Percentiles rank a stretch among this genome's conserved stretches.
These are phyloP conservation scores for Pisolithus sp. DNA, from an alignment of 768 basidiomycete genomes.

Conservation along the genomic window DNA sequence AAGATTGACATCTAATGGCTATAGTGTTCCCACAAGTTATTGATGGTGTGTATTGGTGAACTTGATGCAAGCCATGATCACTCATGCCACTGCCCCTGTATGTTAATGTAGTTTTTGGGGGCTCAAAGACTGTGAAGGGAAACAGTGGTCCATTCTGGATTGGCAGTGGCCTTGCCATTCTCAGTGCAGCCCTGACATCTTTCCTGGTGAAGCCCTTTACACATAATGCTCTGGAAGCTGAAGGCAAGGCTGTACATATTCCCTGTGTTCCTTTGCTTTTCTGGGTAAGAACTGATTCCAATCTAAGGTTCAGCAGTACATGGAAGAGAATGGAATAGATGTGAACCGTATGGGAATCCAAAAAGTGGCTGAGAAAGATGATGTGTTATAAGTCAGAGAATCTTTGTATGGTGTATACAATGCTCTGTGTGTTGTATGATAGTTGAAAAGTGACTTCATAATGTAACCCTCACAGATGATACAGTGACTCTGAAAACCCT, in stretches of 20 bases:
- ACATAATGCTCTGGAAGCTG: conserved; percentile 72
- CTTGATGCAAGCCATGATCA: too few relatives aligned
- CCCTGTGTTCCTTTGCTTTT: conserved; percentile 1
- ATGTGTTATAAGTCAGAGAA: too few relatives aligned
- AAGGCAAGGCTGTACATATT: conserved; percentile 56
- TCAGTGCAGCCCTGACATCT: conserved; percentile 68
- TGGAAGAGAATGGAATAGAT: conserved; percentile 75
- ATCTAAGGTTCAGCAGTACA: conserved; percentile 70
- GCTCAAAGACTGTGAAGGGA: conserved; percentile 41
- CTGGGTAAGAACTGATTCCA: background rate
- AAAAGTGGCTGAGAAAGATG: too few relatives aligned
- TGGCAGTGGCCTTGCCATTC: conserved; percentile 77
- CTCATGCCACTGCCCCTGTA: too few relatives aligned
- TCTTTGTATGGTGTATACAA: too few relatives aligned
- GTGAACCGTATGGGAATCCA: conserved; percentile 25
- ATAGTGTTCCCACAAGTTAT: too few relatives aligned
- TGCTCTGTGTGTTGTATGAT: too few relatives aligned
- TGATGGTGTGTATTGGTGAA: too few relatives aligned
- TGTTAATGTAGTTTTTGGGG: conserved; percentile 52
- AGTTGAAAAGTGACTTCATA: too few relatives aligned
- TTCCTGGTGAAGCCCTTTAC: conserved; percentile 69
- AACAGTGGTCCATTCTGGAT: conserved; percentile 88
- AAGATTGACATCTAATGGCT: too few relatives aligned
- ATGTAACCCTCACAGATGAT: too few relatives aligned
- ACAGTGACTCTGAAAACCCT: too few relatives aligned